Conservation (phyloP, 805 yeast species). For the Scheffersomyces amazonensis region DNA sequence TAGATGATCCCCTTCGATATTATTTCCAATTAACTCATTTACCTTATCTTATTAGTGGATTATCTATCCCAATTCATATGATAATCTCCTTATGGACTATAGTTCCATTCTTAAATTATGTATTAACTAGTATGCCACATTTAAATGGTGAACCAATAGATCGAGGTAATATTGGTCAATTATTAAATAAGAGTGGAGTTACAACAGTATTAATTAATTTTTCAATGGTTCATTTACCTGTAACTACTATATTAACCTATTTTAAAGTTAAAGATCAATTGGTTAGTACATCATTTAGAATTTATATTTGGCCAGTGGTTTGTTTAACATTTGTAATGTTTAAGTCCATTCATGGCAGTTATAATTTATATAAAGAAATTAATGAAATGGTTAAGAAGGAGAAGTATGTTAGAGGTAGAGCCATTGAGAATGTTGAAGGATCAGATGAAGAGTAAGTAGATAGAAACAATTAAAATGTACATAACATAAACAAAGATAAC, state of each 20-base stretch:
- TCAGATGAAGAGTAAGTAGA: conserved; percentile 2
- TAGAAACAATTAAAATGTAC: neutral
- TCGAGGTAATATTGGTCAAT: neutral
- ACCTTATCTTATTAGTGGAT: neutral
- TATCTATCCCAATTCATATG: conserved; percentile 9
- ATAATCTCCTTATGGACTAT: conserved; percentile 18
- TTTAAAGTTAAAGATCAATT: conserved; percentile 1
- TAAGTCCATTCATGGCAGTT: conserved; percentile 9
- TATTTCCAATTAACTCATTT: neutral
- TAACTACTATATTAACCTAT: conserved; percentile 1
- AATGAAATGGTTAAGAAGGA: conserved; percentile 54
- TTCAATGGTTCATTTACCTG: conserved; percentile 10
- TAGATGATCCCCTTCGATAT: conserved; percentile 17
- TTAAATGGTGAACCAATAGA: neutral
- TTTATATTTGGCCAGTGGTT: conserved; percentile 11
- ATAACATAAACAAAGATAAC: neutral
- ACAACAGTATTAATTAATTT: conserved; percentile 11
- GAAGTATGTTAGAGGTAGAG: conserved; percentile 54
- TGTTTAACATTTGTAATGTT: conserved; percentile 8
- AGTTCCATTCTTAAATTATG: conserved; percentile 11
- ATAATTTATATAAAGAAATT: conserved; percentile 15
- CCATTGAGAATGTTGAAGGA: conserved; percentile 40
- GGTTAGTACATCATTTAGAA: neutral
- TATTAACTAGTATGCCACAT: neutral
- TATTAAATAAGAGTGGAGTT: conserved; percentile 9